A percentile compares a stretch with the other conserved stretches of the same genome.
These are phyloP conservation scores for Noccaea caerulescens DNA, from an alignment of 345 rosid species.

Conservation along the genomic window DNA sequence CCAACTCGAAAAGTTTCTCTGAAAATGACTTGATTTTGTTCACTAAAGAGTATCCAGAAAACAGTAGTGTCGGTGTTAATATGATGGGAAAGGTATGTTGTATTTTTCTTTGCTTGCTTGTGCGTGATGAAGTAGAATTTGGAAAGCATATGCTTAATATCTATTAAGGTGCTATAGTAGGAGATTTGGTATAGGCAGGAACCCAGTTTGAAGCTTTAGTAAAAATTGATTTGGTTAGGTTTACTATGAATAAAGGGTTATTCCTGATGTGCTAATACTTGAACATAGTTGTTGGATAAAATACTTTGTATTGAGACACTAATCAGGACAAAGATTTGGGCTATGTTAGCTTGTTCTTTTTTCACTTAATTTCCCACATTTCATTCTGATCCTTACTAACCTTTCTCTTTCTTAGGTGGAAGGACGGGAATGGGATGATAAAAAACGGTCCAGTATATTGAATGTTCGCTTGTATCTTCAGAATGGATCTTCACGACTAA, in stretches of 20 bases:
- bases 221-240: conserved; percentile 4
- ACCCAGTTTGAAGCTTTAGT: conserved; percentile 16
- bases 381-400: conserved; percentile 15
- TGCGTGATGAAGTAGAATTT: conserved; percentile 16
- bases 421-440: conserved; percentile 90
- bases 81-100: conserved; percentile 88
- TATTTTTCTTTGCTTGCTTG: conserved; percentile 27
- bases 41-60: conserved; percentile 74
- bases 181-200: conserved; percentile 9
- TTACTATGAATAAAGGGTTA: conserved; percentile 14
- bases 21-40: conserved; percentile 95
- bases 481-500: conserved; percentile 69
- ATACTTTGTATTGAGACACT: conserved; percentile 1
- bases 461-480: conserved; percentile 83
- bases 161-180: neutral
- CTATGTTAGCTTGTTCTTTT: neutral
- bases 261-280: conserved; percentile 17
- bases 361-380: conserved; percentile 2
- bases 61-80: conserved; percentile 56
- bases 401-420: conserved; percentile 69
- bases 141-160: conserved; percentile 23
- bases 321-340: conserved; percentile 3
- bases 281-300: conserved; percentile 9
- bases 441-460: conserved; percentile 69
- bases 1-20: conserved; percentile 63